phyloP scores from a whole-genome alignment of 352 stramenopile genomes.

The Phytopythium aichiense region DNA sequence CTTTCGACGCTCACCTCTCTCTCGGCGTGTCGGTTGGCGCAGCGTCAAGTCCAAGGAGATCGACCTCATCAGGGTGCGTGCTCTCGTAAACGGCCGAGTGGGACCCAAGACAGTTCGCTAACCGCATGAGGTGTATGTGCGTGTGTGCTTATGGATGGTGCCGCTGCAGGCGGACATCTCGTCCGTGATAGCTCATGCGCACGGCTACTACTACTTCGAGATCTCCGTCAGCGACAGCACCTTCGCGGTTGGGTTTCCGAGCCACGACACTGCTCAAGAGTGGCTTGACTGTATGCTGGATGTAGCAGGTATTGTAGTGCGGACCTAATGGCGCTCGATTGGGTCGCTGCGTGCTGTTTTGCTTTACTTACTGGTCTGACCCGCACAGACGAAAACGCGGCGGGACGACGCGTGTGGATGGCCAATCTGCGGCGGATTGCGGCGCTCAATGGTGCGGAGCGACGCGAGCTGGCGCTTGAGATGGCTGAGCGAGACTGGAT shows the following conservation, averaged over 20 bases:
- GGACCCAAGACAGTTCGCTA: background rate
- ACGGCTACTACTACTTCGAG: conserved; percentile 62
- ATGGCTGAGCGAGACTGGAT: conserved; percentile 79
- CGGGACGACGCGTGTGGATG: conserved; percentile 61
- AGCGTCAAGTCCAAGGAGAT: conserved; percentile 58
- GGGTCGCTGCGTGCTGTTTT: background rate
- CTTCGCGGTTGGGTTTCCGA: conserved; percentile 50
- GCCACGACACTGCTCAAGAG: conserved; percentile 30
- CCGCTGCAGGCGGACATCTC: conserved; percentile 36
- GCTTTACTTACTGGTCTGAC: background rate
- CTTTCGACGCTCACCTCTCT: background rate
- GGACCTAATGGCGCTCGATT: background rate
- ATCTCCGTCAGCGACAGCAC: conserved; percentile 36
- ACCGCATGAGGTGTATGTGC: background rate
- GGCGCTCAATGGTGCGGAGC: conserved; percentile 42
- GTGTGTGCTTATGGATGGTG: background rate
- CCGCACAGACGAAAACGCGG: conserved; percentile 58
- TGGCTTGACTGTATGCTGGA: conserved; percentile 72
- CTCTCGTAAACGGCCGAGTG: background rate
- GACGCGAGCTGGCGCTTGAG: conserved; percentile 37
- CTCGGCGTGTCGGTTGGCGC: background rate
- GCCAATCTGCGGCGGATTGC: conserved; percentile 49
- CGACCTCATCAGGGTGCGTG: conserved; percentile 61
- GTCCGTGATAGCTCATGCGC: conserved; percentile 25
- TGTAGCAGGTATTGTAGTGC: conserved; percentile 28